Evolutionary conservation across 345 rosid genomes (phyloP), one percentile per base, ranked within the genome.

Genomic region (Gossypioides kirkii): DNA sequence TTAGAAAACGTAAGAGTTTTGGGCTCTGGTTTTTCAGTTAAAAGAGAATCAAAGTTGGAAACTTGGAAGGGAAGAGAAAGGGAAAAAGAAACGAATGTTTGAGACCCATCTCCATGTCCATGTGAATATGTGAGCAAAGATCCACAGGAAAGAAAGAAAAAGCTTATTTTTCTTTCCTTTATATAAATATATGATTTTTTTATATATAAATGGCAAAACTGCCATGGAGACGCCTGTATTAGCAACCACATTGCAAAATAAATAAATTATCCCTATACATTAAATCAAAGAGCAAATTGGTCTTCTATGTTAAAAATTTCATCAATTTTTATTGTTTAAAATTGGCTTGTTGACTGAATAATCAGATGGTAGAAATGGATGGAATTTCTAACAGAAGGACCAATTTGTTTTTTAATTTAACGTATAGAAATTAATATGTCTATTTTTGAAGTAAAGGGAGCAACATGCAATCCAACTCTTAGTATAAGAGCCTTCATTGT

Each of bases 251-350:
- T n/a, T n/a, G n/a, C 6, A 32, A 32, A 32, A 32, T 32, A 2
- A 25, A 2, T 2, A 4, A 32, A 28, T 0, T 32, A 32, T 32
- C 0, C 0, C 0, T 32, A 4, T 32, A 4, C 1, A 0, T 32
- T 32, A 32, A 32, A 32, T 32, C 0, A 5, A 32, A 32, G 0
- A 32, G 0, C 0, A 32, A 32, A 32, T 32, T 32, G 0, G 5
- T 32, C 0, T 0, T 32, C 0, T 4, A 32, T 4, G 1, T 32
- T 4, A 0, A 32, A 32, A 32, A 4, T 32, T 4, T 5, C 1
- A 32, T 32, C 1, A 32, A 32, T 5, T 32, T 32, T 0, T 32
- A 32, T 6, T 4, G 1, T 32, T 32, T 0, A 32, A 32, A 32
- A 32, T 32, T 32, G 1, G 1, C 6, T 32, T 32, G 1, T 0